These are phyloP conservation scores for Didymella glomerata DNA, from an alignment of 2,329 filamentous ascomycete species.

Conservation along the genomic window DNA sequence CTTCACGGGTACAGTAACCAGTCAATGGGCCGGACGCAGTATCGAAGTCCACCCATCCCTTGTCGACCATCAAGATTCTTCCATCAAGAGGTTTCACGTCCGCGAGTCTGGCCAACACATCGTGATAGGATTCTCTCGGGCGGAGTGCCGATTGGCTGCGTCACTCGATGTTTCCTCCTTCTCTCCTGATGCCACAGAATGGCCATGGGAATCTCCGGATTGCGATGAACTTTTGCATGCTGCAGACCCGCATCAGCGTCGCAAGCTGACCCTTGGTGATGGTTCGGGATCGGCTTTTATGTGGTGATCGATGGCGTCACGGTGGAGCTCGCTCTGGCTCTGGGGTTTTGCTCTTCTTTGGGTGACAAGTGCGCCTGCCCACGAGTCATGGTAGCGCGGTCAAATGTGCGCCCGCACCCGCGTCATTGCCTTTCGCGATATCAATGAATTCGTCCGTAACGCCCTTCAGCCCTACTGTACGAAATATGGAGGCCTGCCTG, in stretches of 20 bases:
- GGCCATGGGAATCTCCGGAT: slow-evolving; percentile 16
- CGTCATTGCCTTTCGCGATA: slow-evolving; percentile 20
- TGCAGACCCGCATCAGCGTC: slow-evolving; percentile 1
- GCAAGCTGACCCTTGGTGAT: slow-evolving; percentile 1
- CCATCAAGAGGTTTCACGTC: background rate
- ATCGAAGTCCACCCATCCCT: slow-evolving; percentile 7
- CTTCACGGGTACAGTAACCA: background rate
- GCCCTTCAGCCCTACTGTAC: slow-evolving; percentile 10
- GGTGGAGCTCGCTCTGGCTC: slow-evolving; percentile 7
- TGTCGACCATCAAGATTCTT: slow-evolving; percentile 1
- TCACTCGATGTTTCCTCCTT: too few species aligned
- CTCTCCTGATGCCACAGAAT: slow-evolving; percentile 4
- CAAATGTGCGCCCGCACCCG: slow-evolving; percentile 18
- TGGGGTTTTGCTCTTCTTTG: slow-evolving; percentile 8
- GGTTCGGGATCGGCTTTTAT: slow-evolving; percentile 18
- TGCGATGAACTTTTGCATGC: slow-evolving; percentile 13
- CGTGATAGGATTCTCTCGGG: slow-evolving; percentile 2
- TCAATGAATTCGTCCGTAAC: slow-evolving; percentile 17
- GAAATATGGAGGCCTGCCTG: background rate
- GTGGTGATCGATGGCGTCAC: slow-evolving; percentile 23
- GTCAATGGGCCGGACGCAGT: slow-evolving; percentile 11
- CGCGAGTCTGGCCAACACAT: slow-evolving; percentile 4
- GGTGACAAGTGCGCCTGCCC: slow-evolving; percentile 13
- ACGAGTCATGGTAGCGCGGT: slow-evolving; percentile 20
- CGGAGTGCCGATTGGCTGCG: slow-evolving; percentile 17